Base-by-base conservation (phyloP, 2,329 filamentous ascomycete genomes). In the Trichophyton benhamiae region DNA sequence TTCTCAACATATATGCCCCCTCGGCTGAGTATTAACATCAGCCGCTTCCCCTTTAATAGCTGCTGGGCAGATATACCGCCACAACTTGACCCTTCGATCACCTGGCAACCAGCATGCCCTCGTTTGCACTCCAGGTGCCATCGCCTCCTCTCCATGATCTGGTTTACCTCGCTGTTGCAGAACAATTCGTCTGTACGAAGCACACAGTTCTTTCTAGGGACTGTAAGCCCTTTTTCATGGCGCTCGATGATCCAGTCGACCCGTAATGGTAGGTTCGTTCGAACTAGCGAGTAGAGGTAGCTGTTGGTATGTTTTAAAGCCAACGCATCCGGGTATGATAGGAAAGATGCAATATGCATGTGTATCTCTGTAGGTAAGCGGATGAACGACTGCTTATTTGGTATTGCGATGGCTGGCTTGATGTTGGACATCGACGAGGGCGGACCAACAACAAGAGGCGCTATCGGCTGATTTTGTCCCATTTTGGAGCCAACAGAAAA, bases 241-340 rank as follows among this genome's bases (percentile, higher is more conserved):
- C 86, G 80, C 66, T 86, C 79, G 62, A 88, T 77, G 3, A 89
- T 77, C 87, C 87, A 89, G 62, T 82, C 80, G 11, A 89, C 80
- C 69, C 88, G 88, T 52, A 88, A 76, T 30, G 77, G 72, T 33
- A 88, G 76, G 41, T 83, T 84, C 0, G 86, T 89, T 70, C 85
- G 79, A 63, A 88, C 84, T 1, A 87, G 72, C 57, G 71, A 67
- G 73, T 84, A 85, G 70, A 89, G 85, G 68, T 87, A 78, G 62
- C 79, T 79, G 68, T 75, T 84, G 20, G 82, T 82, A 69, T 88
- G 85, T 68, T 88, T 88, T 15, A 89, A 75, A 0, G 85, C 86
- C 0, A 89, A 78, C 0, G 87, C 86, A 64, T 89, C 86, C 0
- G 87, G 87, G 64, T 89, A 89, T 36, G 80, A 80, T 62, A 89